Evolutionary conservation across 192 early-diverging fungal genomes (phyloP).

Genomic region (Backusella morwellensis): DNA sequence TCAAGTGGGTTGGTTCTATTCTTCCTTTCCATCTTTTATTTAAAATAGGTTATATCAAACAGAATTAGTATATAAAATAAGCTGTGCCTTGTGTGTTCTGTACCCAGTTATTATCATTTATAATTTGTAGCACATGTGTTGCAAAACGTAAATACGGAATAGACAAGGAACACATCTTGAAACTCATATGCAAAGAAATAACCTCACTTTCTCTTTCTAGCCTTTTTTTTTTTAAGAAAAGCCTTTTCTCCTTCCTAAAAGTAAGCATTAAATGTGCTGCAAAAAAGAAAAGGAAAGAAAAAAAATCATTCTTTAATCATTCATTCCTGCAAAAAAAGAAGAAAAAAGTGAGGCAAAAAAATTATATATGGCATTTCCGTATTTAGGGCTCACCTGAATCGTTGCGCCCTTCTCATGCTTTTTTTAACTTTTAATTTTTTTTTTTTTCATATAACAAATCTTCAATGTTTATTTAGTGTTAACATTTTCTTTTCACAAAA

Average conservation of each 20-base stretch:
- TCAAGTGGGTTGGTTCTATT: not conserved
- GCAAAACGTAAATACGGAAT: not conserved
- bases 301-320: not conserved
- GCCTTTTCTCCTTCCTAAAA: not conserved
- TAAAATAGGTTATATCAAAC: not conserved
- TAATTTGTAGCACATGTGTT: slow-evolving; percentile 5
- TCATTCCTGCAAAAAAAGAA: not conserved
- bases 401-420: not conserved
- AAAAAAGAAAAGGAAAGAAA: not conserved
- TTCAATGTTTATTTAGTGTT: not conserved
- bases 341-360: not conserved
- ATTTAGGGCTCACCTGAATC: not conserved
- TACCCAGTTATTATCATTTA: not conserved
- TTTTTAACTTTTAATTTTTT: not conserved
- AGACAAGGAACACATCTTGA: not conserved
- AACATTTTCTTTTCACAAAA: not conserved
- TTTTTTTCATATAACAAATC: not conserved
- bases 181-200: not conserved
- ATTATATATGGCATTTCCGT: not conserved
- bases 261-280: not conserved
- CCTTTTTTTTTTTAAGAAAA: not conserved
- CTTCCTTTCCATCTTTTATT: not conserved
- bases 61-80: not conserved
- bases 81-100: not conserved
- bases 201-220: not conserved